A percentile compares a stretch with the other conserved stretches of the same genome.
Evolutionary conservation across 2,329 filamentous ascomycete species (phyloP).

Genomic region (Ophiocordyceps camponoti-leonardi): DNA sequence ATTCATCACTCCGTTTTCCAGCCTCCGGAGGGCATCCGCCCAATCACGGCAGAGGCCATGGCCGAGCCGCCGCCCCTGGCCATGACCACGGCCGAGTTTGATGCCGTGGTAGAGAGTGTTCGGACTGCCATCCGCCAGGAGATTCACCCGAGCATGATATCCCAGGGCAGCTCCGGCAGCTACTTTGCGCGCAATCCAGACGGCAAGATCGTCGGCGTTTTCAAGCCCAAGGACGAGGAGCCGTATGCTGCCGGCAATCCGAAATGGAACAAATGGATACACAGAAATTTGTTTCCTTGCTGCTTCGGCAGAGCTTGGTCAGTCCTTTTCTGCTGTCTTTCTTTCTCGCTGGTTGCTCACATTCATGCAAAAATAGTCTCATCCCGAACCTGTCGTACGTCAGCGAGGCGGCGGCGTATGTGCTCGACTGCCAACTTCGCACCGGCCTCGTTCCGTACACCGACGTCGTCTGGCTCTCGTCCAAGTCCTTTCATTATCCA

Average conservation of each 20-base stretch:
- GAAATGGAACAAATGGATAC: constrained; percentile 99
- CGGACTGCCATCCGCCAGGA: constrained; percentile 75
- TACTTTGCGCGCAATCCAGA: constrained; percentile 90
- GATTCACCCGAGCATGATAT: constrained; percentile 87
- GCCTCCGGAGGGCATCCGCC: constrained; percentile 70
- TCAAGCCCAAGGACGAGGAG: constrained; percentile 98
- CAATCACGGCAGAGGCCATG: constrained; percentile 59
- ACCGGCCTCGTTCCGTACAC: constrained; percentile 94
- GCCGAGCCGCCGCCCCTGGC: constrained; percentile 45
- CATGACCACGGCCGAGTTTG: constrained; percentile 69
- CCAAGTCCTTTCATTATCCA: constrained; percentile 95
- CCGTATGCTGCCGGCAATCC: constrained; percentile 93
- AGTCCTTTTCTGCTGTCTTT: constrained; percentile 6
- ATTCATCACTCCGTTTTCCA: constrained; percentile 98
- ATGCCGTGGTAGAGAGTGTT: constrained; percentile 81
- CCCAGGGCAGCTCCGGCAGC: constrained; percentile 91
- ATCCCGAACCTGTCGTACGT: constrained; percentile 97
- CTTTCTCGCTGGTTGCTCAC: not conserved
- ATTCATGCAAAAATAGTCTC: constrained; percentile 30
- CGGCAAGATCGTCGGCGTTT: constrained; percentile 91
- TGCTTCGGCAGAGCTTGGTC: constrained; percentile 86
- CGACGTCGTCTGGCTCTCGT: constrained; percentile 83
- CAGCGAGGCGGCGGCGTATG: constrained; percentile 92
- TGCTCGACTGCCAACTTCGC: constrained; percentile 75
- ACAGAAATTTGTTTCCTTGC: constrained; percentile 91